phyloP scores from a whole-genome alignment of 805 yeast genomes.

The Starmerella floricola region DNA sequence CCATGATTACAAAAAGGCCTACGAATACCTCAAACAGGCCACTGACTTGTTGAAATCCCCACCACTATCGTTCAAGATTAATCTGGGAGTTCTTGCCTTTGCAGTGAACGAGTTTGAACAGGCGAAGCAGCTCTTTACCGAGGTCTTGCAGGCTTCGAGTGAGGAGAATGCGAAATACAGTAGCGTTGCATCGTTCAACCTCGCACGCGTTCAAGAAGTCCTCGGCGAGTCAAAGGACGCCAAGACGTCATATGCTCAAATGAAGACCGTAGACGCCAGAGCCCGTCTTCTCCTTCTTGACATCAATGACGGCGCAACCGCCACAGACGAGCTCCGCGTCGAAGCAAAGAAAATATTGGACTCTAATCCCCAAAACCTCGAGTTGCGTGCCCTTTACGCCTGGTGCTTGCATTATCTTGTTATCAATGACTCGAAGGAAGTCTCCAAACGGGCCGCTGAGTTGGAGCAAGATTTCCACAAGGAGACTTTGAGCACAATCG shows the following conservation, averaged over 20 bases:
- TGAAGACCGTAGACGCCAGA: conserved; percentile 9
- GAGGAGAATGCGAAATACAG: conserved; percentile 29
- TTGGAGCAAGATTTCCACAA: conserved; percentile 72
- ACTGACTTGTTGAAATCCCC: conserved; percentile 35
- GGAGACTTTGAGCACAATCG: conserved; percentile 66
- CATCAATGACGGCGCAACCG: neutral
- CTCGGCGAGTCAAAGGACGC: conserved; percentile 31
- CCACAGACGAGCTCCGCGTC: neutral
- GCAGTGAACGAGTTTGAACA: conserved; percentile 47
- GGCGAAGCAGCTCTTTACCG: conserved; percentile 32
- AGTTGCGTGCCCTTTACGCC: conserved; percentile 80
- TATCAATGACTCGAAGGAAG: conserved; percentile 14
- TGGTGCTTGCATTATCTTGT: conserved; percentile 51
- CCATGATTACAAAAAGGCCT: conserved; percentile 40
- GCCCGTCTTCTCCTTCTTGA: conserved; percentile 13
- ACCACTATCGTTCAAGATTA: conserved; percentile 43
- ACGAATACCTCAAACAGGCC: conserved; percentile 50
- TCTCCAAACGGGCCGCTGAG: conserved; percentile 34
- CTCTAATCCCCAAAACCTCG: conserved; percentile 50
- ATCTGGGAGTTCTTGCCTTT: conserved; percentile 73
- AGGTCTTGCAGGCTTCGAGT: conserved; percentile 25
- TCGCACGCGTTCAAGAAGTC: conserved; percentile 61
- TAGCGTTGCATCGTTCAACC: conserved; percentile 51
- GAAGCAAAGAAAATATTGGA: conserved; percentile 37
- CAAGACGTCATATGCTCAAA: conserved; percentile 35